phyloP scores from a whole-genome alignment of 208 protist species.

The Blastocrithidia nonstop region DNA sequence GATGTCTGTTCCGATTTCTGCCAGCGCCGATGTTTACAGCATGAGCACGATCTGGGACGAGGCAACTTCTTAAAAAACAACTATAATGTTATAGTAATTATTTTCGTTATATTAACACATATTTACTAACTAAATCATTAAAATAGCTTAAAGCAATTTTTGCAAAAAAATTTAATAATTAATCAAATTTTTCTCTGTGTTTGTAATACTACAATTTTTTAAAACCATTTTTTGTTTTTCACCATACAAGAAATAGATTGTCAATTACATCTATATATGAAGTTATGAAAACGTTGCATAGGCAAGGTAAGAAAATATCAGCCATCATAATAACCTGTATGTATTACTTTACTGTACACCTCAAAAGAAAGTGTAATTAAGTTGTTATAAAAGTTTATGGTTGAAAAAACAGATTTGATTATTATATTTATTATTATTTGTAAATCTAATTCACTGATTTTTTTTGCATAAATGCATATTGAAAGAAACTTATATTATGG shows the following conservation, averaged over 20 bases:
- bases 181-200: background rate
- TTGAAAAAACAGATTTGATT: too few species aligned
- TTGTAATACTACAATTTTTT: background rate
- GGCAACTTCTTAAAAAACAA: background rate
- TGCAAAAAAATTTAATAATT: background rate
- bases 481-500: too few species aligned
- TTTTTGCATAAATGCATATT: too few species aligned
- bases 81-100: conserved; percentile 10
- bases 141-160: background rate
- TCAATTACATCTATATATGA: too few species aligned
- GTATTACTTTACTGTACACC: too few species aligned
- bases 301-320: too few species aligned
- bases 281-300: too few species aligned
- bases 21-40: conserved; percentile 13
- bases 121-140: background rate
- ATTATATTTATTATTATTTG: background rate
- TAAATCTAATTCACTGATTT: conserved; percentile 2
- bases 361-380: too few species aligned
- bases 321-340: too few species aligned
- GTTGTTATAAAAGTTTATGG: too few species aligned
- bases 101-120: conserved; percentile 11
- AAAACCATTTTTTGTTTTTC: conserved; percentile 2
- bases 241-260: too few species aligned
- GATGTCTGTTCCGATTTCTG: conserved; percentile 6
- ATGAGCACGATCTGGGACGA: conserved; percentile 16